Conservation (phyloP, 2,329 filamentous ascomycete genomes). For the Lecanicillium sp. region DNA sequence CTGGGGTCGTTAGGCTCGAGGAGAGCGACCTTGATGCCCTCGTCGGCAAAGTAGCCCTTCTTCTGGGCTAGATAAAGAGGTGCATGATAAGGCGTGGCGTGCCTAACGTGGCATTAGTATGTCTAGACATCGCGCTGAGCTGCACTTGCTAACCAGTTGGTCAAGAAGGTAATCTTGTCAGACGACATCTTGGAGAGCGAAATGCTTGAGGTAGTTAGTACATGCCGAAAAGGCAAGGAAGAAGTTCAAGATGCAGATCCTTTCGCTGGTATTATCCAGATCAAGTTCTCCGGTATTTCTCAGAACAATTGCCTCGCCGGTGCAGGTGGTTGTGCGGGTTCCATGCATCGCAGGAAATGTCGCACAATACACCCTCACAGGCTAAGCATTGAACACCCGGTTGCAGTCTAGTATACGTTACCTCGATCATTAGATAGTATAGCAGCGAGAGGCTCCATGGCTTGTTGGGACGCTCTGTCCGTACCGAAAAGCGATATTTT, state of each 20-base stretch:
- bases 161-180: constrained; percentile 79
- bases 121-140: neutral
- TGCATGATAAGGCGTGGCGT: constrained; percentile 74
- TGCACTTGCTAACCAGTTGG: constrained; percentile 61
- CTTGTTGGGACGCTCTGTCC: constrained; percentile 5
- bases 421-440: constrained; percentile 31
- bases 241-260: constrained; percentile 66
- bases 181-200: constrained; percentile 58
- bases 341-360: neutral
- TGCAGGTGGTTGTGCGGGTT: constrained; percentile 6
- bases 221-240: constrained; percentile 21
- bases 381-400: constrained; percentile 13
- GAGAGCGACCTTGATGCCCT: constrained; percentile 70
- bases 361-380: neutral
- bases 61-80: constrained; percentile 70
- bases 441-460: constrained; percentile 16
- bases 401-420: constrained; percentile 31
- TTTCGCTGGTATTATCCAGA: constrained; percentile 85
- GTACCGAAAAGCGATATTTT: constrained; percentile 3
- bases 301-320: constrained; percentile 41
- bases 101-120: constrained; percentile 40
- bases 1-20: constrained; percentile 75
- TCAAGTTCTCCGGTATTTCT: constrained; percentile 81
- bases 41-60: constrained; percentile 67
- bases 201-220: constrained; percentile 42